These are phyloP conservation scores for Rubroboletus satanas DNA, from an alignment of 768 basidiomycete genomes.

Conservation along the genomic window DNA sequence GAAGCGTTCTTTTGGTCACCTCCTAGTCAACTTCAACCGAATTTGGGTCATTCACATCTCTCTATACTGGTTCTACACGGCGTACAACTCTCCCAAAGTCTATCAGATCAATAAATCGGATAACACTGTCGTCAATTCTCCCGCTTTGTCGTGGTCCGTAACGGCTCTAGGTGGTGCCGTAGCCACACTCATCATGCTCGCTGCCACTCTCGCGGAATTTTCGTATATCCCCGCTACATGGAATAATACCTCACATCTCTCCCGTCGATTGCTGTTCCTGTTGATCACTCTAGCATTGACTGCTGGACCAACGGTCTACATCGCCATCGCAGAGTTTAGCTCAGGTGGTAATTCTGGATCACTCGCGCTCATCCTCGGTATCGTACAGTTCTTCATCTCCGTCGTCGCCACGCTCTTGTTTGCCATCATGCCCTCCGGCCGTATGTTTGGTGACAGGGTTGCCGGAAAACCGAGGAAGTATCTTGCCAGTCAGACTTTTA, in stretches of 20 bases:
- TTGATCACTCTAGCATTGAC: slow-evolving; percentile 88
- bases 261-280: slow-evolving; percentile 86
- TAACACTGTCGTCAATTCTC: slow-evolving; percentile 48
- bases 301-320: slow-evolving; percentile 90
- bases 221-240: slow-evolving; percentile 97
- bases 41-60: slow-evolving; percentile 98
- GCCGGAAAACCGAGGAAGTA: slow-evolving; percentile 95
- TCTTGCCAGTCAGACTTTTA: slow-evolving; percentile 97
- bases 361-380: slow-evolving; percentile 86
- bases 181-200: slow-evolving; percentile 94
- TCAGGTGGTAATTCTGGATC: slow-evolving; percentile 56
- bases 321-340: slow-evolving; percentile 76
- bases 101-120: slow-evolving; percentile 48
- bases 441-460: slow-evolving; percentile 98
- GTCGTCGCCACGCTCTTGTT: slow-evolving; percentile 84
- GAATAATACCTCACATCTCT: slow-evolving; percentile 97
- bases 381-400: slow-evolving; percentile 95
- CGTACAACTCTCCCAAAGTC: slow-evolving; percentile 87
- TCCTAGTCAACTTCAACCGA: slow-evolving; percentile 99
- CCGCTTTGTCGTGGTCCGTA: slow-evolving; percentile 89
- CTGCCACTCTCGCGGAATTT: slow-evolving; percentile 91
- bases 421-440: slow-evolving; percentile 88
- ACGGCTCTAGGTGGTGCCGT: slow-evolving; percentile 93
- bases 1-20: slow-evolving; percentile 93
- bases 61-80: slow-evolving; percentile 93